These are phyloP conservation scores for Cyclotella choctawhatcheeana DNA, from an alignment of 108 stramenopile species.

Conservation along the genomic window DNA sequence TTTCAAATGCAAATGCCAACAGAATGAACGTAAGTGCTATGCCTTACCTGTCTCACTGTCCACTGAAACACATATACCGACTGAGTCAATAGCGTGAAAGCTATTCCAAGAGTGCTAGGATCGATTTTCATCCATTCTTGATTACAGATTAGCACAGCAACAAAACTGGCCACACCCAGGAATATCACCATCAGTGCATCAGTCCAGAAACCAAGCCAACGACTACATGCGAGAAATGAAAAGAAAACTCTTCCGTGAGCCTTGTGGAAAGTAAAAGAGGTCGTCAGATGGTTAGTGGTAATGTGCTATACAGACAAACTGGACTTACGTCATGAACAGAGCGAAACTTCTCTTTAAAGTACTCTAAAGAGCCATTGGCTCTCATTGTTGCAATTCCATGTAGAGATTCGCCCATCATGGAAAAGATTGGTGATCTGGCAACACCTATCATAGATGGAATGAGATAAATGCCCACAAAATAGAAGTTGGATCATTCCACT, in stretches of 20 bases:
- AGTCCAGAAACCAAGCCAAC: constrained; percentile 94
- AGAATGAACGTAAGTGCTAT: too few relatives aligned
- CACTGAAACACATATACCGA: constrained; percentile 73
- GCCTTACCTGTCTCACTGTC: constrained; percentile 66
- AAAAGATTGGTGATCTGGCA: constrained; percentile 88
- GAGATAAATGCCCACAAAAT: too few relatives aligned
- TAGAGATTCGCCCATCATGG: constrained; percentile 84
- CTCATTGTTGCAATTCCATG: constrained; percentile 89
- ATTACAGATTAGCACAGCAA: constrained; percentile 72
- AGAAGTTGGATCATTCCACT: too few relatives aligned
- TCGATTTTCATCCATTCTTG: constrained; percentile 71
- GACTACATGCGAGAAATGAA: constrained; percentile 72
- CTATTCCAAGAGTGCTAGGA: constrained; percentile 75
- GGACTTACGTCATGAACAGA: constrained; percentile 60
- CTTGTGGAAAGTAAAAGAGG: neutral
- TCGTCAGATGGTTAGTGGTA: neutral
- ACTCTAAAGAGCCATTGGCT: constrained; percentile 66
- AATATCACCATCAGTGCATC: constrained; percentile 79
- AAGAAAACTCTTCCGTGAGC: constrained; percentile 71
- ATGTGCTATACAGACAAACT: neutral
- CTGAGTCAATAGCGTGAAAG: constrained; percentile 71
- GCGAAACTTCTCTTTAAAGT: constrained; percentile 69
- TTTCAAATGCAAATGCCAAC: too few relatives aligned
- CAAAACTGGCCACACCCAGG: constrained; percentile 65
- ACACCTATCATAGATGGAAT: too few relatives aligned